Conservation (phyloP, 768 basidiomycete genomes). For the Infundibulicybe gibba region DNA sequence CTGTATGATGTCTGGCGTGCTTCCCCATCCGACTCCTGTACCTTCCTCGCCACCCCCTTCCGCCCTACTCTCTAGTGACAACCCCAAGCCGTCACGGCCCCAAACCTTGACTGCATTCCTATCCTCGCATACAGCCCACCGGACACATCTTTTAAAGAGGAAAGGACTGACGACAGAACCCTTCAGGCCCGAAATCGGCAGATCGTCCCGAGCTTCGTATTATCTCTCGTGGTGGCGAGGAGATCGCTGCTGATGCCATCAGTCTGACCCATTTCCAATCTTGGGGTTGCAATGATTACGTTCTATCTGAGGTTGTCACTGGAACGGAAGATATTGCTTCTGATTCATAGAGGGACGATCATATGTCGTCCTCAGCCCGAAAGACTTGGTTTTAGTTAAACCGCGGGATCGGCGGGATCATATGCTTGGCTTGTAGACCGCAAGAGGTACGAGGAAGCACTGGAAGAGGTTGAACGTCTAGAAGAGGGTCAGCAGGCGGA, state of each 20-base stretch:
- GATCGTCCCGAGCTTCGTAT: slow-evolving; percentile 94
- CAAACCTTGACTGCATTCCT: slow-evolving; percentile 67
- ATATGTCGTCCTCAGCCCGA: slow-evolving; percentile 85
- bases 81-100: slow-evolving; percentile 12
- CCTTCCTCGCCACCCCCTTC: slow-evolving; percentile 13
- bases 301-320: slow-evolving; percentile 52
- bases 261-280: slow-evolving; percentile 72
- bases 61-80: slow-evolving; percentile 6
- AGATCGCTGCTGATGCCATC: slow-evolving; percentile 81
- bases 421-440: slow-evolving; percentile 90
- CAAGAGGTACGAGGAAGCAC: slow-evolving; percentile 84
- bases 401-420: slow-evolving; percentile 88
- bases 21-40: slow-evolving; percentile 59
- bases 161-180: slow-evolving; percentile 58
- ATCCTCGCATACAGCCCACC: slow-evolving; percentile 86
- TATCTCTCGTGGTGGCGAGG: slow-evolving; percentile 85
- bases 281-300: slow-evolving; percentile 93
- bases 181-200: slow-evolving; percentile 81
- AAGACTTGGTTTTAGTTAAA: slow-evolving; percentile 83
- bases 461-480: slow-evolving; percentile 74
- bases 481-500: slow-evolving; percentile 29
- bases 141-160: slow-evolving; percentile 69
- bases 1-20: slow-evolving; percentile 91
- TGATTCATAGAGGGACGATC: slow-evolving; percentile 37
- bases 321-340: slow-evolving; percentile 23